These are phyloP conservation scores for Saturnispora dispora DNA, from an alignment of 805 yeast species.

Conservation along the genomic window DNA sequence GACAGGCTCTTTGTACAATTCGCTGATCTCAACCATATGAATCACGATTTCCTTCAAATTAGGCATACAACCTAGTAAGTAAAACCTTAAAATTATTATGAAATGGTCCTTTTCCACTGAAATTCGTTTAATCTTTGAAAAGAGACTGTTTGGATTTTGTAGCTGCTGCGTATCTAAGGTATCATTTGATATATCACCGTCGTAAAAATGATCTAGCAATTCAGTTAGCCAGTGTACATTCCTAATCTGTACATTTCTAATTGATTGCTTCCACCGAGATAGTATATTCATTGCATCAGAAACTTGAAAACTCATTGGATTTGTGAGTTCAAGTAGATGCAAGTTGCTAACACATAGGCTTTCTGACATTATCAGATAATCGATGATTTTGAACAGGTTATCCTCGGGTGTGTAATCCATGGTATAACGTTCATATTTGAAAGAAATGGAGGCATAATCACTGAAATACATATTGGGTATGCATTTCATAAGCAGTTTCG, in stretches of 20 bases:
- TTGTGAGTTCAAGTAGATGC: not conserved
- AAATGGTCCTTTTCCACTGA: not conserved
- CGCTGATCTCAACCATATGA: conserved; percentile 2
- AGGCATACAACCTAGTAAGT: not conserved
- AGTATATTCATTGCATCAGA: conserved; percentile 1
- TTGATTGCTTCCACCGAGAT: not conserved
- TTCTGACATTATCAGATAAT: not conserved
- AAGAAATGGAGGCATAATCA: conserved; percentile 2
- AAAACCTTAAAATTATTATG: not conserved
- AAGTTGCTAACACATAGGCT: not conserved
- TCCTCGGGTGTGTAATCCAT: not conserved
- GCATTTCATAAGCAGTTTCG: not conserved
- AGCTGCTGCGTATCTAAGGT: not conserved
- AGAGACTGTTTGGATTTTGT: not conserved
- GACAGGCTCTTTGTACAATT: not conserved
- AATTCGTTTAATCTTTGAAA: not conserved
- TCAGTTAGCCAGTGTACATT: not conserved
- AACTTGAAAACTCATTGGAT: not conserved
- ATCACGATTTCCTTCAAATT: not conserved
- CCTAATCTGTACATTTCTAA: not conserved
- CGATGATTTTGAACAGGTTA: not conserved
- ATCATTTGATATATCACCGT: not conserved
- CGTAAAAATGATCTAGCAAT: not conserved
- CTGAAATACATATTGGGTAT: not conserved
- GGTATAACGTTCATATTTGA: conserved; percentile 3